Base-by-base conservation (phyloP, 2,329 filamentous ascomycete species). In the Penicillium crustosum region DNA sequence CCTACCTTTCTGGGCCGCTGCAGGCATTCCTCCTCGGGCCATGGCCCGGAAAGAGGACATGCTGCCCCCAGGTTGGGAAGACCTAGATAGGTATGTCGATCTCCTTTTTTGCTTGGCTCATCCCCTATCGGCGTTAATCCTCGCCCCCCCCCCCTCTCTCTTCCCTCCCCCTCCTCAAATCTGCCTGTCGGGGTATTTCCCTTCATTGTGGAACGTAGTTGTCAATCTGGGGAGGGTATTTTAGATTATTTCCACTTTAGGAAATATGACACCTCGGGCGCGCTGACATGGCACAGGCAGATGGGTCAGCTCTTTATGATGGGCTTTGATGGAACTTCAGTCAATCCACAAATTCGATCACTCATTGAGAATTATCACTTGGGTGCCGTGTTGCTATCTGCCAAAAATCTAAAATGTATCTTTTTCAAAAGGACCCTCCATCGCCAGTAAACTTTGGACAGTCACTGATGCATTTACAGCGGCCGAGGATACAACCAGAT, bases 401-500 rank as follows among this genome's bases (percentile, higher is more conserved):
- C 85, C 47, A 87, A 88, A 72, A 88, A 88, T 66, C 73, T 87
- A 44, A 86, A 85, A 80, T 87, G 85, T 87, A 76, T 61, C 81
- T 92, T 45, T 45, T 36, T 36, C 42, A 33, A 48, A 12, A n/a
- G 8, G 5, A 21, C 21, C 31, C 31, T 29, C 10, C 15, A 19
- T 33, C 39, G 15, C 29, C n/a, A 4, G 31, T 19, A 42, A 27
- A 31, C 15, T 39, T 39, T 39, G 23, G 19, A 45, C 23, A 10
- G 25, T 44, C 44, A 49, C 55, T 60, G 44, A 43, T 45, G 35
- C 35, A 58, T 33, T 49, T 63, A 67, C 73, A 97, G 93, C 93
- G 70, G 93, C 93, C 59, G 88, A 96, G 73, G 90, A 97, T 70
- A 93, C 93, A 33, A 93, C 93, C 43, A 85, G 84, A 69, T 82